A percentile compares a stretch with the other conserved stretches of the same genome.
These are phyloP conservation scores for Mycogone perniciosa DNA, from an alignment of 2,329 filamentous ascomycete species.

Conservation along the genomic window DNA sequence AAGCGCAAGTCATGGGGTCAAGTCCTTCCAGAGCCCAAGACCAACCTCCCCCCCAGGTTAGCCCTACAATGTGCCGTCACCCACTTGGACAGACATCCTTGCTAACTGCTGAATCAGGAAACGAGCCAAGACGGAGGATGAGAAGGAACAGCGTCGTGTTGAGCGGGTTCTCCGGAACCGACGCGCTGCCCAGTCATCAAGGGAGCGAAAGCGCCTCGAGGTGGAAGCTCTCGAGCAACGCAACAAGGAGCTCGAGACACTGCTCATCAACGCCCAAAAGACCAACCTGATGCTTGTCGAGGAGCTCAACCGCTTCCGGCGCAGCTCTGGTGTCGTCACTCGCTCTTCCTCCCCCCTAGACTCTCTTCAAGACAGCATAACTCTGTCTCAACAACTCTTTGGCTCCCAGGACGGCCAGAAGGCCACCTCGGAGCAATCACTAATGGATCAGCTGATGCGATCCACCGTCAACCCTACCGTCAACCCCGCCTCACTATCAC, in stretches of 20 bases:
- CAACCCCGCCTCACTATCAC: constrained; percentile 56
- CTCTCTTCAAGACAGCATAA: constrained; percentile 40
- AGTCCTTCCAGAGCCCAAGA: constrained; percentile 92
- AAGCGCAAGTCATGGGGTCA: constrained; percentile 99
- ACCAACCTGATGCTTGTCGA: constrained; percentile 43
- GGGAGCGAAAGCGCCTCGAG: constrained; percentile 83
- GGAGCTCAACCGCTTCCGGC: constrained; percentile 44
- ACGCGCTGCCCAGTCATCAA: constrained; percentile 90
- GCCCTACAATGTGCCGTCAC: constrained; percentile 40
- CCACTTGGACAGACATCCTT: constrained; percentile 64
- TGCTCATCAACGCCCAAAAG: constrained; percentile 54
- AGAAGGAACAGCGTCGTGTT: constrained; percentile 96
- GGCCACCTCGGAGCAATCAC: constrained; percentile 22
- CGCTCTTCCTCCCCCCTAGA: constrained; percentile 37
- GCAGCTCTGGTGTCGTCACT: constrained; percentile 35
- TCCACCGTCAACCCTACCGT: constrained; percentile 43
- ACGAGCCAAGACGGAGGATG: constrained; percentile 96
- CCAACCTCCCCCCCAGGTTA: constrained; percentile 84
- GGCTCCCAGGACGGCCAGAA: constrained; percentile 37
- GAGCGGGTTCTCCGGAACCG: constrained; percentile 96
- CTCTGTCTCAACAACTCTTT: constrained; percentile 55
- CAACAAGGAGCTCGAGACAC: constrained; percentile 63
- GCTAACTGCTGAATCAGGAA: constrained; percentile 52
- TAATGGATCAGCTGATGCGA: constrained; percentile 40
- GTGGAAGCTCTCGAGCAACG: constrained; percentile 78